Base-by-base conservation (phyloP, 2,329 filamentous ascomycete genomes). In the Fusarium camptoceras region DNA sequence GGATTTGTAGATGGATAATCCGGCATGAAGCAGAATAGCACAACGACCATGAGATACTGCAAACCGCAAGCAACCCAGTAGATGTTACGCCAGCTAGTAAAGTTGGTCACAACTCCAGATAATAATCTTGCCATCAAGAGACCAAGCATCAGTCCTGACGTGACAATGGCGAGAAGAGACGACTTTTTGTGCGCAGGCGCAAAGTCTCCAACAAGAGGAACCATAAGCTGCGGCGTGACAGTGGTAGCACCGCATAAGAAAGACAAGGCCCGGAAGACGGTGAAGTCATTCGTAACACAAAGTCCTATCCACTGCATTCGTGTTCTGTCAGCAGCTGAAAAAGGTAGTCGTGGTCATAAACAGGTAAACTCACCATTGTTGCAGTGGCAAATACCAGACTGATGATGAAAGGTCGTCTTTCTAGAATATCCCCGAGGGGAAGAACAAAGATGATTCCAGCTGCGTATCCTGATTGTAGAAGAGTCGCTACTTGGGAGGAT, bases 401-500 rank as follows among this genome's bases (percentile, higher is more conserved):
- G 4, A 94, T 82, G 25, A 94, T 91, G 73, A 93, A 93, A 0
- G 89, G 88, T 41, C 93, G 82, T 25, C 93, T 84, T 28, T 85
- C 85, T 9, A 95, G 81, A 43, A 88, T 83, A 70, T 96, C 93
- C 1, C 92, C 93, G 2, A 94, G 78, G 0, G 93, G 93, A 74
- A 92, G 93, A 12, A 96, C 81, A 66, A 95, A 89, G 18, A 95
- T 79, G 22, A 96, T 77, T 0, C 93, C 92, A 1, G 83, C 84
- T 1, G 92, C 92, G 78, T 96, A 96, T 3, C 93, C 93, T 3
- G 92, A 91, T 77, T 96, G 93, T 78, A 92, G 89, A 44, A 94
- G 81, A 0, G 93, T 95, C 2, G 93, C 92, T 25, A 95, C 89
- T 42, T 83, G 80, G 2, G 86, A 86, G 1, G 92, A 88, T 56